Percentiles rank a stretch among this genome's conserved stretches.
Evolutionary conservation across 441 rosid genomes (phyloP).

Genomic region (Brassica hybrid): DNA sequence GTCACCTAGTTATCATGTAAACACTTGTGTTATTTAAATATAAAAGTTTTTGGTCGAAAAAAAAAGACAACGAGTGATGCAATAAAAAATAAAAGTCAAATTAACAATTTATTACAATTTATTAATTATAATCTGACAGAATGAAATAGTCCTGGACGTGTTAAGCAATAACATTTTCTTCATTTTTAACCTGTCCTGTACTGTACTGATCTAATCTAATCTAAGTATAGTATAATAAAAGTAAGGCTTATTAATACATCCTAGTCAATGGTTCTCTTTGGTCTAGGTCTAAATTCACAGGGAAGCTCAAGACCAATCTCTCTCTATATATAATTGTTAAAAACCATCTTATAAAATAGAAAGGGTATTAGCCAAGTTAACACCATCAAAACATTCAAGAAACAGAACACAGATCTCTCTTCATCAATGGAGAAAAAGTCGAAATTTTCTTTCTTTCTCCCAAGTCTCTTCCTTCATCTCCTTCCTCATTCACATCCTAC

Average conservation of each 20-base stretch:
- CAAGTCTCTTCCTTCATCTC: slow-evolving; percentile 32
- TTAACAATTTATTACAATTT: too few relatives aligned
- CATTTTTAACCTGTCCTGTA: not conserved
- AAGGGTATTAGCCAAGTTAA: slow-evolving; percentile 27
- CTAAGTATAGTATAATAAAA: not conserved
- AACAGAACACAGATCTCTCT: slow-evolving; percentile 10
- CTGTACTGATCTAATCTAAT: too few relatives aligned
- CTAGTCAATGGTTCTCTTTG: not conserved
- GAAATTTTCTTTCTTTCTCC: slow-evolving; percentile 40
- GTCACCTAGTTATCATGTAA: too few relatives aligned
- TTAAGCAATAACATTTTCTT: not conserved
- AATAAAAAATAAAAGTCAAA: too few relatives aligned
- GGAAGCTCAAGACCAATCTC: slow-evolving; percentile 19
- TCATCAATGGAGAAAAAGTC: slow-evolving; percentile 42
- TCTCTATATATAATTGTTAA: not conserved
- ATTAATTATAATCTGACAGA: not conserved
- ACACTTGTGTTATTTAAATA: too few relatives aligned
- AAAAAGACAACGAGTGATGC: too few relatives aligned
- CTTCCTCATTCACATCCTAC: slow-evolving; percentile 35
- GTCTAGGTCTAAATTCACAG: not conserved
- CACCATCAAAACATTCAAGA: not conserved
- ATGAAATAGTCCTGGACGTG: not conserved
- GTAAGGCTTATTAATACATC: not conserved
- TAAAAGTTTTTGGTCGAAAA: too few relatives aligned
- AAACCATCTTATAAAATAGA: not conserved